Conservation (phyloP, 257 asterid genomes). For the Penstemon davidsonii region DNA sequence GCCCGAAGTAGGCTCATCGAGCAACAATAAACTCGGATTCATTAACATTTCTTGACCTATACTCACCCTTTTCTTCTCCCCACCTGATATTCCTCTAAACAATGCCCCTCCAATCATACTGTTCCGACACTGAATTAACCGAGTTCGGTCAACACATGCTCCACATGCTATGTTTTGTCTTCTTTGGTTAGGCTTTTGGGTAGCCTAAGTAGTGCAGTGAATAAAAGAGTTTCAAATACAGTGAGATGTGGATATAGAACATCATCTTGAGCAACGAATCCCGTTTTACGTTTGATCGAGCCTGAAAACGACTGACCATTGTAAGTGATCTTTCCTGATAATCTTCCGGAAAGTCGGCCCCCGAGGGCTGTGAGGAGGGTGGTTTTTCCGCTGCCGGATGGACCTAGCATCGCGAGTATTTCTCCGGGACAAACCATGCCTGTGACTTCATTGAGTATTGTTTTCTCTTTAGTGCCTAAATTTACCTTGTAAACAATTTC, state of each 20-base stretch:
- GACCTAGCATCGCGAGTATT: conserved; percentile 93
- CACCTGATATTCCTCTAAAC: conserved; percentile 88
- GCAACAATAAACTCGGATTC: conserved; percentile 75
- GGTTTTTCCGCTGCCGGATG: conserved; percentile 98
- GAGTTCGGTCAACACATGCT: conserved; percentile 67
- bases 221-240: conserved; percentile 74
- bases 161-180: conserved; percentile 68
- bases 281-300: conserved; percentile 69
- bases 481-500: conserved; percentile 77
- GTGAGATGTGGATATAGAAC: conserved; percentile 82
- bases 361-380: conserved; percentile 94
- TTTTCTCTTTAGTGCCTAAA: conserved; percentile 54
- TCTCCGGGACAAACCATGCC: conserved; percentile 92
- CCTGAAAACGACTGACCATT: conserved; percentile 82
- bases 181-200: conserved; percentile 56
- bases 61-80: conserved; percentile 95
- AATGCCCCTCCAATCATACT: conserved; percentile 89
- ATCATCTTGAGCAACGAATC: conserved; percentile 90
- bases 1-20: conserved; percentile 97
- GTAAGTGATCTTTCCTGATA: conserved; percentile 85
- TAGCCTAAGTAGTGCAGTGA: conserved; percentile 80
- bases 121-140: conserved; percentile 57
- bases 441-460: conserved; percentile 83
- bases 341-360: conserved; percentile 78
- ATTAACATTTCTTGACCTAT: conserved; percentile 97